Evolutionary conservation across 208 protist genomes (phyloP), one percentile per base, ranked within the genome.

Genomic region (Crithidia fasciculata): DNA sequence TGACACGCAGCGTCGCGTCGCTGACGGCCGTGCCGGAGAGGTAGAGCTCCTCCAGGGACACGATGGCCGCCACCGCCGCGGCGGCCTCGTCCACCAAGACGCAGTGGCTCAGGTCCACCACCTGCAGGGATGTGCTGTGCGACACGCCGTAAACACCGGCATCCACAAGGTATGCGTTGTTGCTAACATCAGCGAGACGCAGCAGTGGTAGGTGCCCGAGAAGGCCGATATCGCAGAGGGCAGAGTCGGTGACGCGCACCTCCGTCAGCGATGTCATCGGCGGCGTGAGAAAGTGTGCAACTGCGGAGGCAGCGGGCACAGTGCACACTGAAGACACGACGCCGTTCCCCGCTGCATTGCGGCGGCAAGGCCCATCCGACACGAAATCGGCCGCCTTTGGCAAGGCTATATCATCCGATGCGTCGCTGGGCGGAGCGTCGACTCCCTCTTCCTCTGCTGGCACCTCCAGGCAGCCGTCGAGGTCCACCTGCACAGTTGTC

Each of bases 41-140:
- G 39, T 74, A 74, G 13, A 74, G 45, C 69, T 74, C 69, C 15
- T 74, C 69, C 58, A 74, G 16, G 12, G 57, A 44, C 3, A 39
- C 49, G 13, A 74, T 44, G 4, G 47, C 19, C 9, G 39, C 57
- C 39, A 66, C 39, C 28, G n/a, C 37, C 18, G 40, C 69, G 4
- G 69, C 69, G 9, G 58, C 69, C 28, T 15, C 15, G n/a, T 74
- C 19, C 8, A 74, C 58, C 41, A 55, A 44, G 4, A 55, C n/a
- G 40, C 58, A 66, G 49, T 55, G 41, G 36, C 69, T 56, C 18
- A 74, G 39, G 19, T 74, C 40, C 28, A 74, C n/a, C 3, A 66
- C 69, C 15, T 37, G 39, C 5, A 74, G 58, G 2, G 69, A 66
- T 19, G 47, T 50, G 58, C 69, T 66, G 28, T 49, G 36, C 16